Evolutionary conservation across 345 rosid genomes (phyloP).

Genomic region (Isatis tinctoria): DNA sequence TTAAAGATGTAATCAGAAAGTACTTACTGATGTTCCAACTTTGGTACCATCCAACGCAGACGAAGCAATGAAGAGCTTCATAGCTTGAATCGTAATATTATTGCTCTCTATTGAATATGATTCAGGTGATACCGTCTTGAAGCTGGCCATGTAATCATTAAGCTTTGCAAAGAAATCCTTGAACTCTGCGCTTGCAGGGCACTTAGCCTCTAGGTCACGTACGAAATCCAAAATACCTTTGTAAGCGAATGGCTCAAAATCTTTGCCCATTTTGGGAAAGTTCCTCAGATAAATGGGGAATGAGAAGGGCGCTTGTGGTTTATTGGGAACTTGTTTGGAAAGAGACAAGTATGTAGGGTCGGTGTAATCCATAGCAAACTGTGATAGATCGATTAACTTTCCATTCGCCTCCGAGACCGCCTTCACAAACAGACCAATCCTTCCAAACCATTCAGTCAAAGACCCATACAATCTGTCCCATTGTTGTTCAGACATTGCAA

Average conservation of each 20-base stretch:
- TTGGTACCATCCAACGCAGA: not conserved
- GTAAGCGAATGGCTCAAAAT: not conserved
- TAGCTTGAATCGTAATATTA: not conserved
- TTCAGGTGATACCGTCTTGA: not conserved
- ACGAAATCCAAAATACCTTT: not conserved
- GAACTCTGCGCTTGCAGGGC: not conserved
- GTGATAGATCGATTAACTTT: not conserved
- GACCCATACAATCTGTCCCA: not conserved
- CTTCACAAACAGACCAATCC: slow-evolving; percentile 1
- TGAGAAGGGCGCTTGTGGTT: not conserved
- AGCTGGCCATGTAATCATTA: not conserved
- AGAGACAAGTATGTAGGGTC: not conserved
- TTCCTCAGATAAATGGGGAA: not conserved
- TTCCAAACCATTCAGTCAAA: not conserved
- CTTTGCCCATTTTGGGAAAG: not conserved
- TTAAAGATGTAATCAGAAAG: not conserved
- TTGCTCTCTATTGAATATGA: not conserved
- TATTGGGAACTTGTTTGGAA: not conserved
- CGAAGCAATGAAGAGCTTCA: not conserved
- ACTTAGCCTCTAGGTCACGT: not conserved
- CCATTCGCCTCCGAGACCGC: not conserved
- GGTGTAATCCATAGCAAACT: not conserved
- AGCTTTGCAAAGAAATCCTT: not conserved
- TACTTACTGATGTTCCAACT: not conserved
- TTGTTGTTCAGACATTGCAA: not conserved